Conservation (phyloP, 2,329 filamentous ascomycete species). For the Elsinoe perseae region DNA sequence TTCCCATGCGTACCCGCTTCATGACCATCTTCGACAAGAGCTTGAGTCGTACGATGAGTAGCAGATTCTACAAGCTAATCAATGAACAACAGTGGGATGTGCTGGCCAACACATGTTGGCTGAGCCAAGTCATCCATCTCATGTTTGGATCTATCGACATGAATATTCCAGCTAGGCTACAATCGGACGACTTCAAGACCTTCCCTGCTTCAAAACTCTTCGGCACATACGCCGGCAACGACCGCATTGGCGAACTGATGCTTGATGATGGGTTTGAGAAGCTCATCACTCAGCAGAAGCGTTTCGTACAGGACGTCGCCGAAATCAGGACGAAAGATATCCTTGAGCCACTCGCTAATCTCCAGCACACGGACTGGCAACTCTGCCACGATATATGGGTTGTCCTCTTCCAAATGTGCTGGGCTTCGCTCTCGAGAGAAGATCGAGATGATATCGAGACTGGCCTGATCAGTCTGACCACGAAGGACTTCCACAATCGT, state of each 20-base stretch:
- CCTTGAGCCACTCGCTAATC: constrained; percentile 79
- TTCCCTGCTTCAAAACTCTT: constrained; percentile 68
- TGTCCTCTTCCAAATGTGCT: constrained; percentile 82
- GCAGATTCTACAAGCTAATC: constrained; percentile 80
- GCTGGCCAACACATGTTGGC: constrained; percentile 89
- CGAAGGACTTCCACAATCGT: constrained; percentile 89
- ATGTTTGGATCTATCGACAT: constrained; percentile 86
- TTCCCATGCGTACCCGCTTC: constrained; percentile 95
- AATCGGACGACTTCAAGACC: constrained; percentile 75
- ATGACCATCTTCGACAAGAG: constrained; percentile 94
- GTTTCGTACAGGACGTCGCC: constrained; percentile 75
- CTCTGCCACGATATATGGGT: constrained; percentile 88
- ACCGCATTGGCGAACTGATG: constrained; percentile 56
- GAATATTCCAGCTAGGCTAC: constrained; percentile 67
- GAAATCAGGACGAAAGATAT: constrained; percentile 84
- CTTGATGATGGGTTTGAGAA: constrained; percentile 74
- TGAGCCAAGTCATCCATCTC: constrained; percentile 88
- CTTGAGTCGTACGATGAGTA: constrained; percentile 83
- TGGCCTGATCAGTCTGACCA: constrained; percentile 80
- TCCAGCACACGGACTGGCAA: constrained; percentile 80
- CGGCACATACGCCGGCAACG: constrained; percentile 64
- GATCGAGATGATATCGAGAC: constrained; percentile 86
- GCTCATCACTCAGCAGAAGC: constrained; percentile 67
- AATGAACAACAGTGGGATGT: constrained; percentile 96
- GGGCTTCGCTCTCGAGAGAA: constrained; percentile 79